Percentiles rank a stretch among this genome's conserved stretches.
Evolutionary conservation across 306 rosid genomes (phyloP).

Genomic region (Lagenaria siceraria): DNA sequence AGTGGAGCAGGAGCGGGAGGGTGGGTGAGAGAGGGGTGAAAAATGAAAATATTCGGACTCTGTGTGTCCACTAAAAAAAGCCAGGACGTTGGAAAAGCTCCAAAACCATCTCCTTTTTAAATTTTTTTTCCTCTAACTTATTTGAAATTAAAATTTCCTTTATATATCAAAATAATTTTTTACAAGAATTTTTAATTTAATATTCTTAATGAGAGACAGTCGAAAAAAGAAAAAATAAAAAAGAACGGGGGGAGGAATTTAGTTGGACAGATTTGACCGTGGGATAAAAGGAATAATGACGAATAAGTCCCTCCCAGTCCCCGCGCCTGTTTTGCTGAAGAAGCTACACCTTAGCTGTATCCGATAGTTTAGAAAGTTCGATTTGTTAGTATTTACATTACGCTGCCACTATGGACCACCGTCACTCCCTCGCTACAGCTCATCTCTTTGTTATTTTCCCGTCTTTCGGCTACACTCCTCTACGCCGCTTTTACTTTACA

Average conservation of each 20-base stretch:
- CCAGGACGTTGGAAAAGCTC: slow-evolving; percentile 29
- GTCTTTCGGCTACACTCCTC: not conserved
- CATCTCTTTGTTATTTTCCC: slow-evolving; percentile 28
- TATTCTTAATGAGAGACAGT: not conserved
- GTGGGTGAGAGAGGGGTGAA: slow-evolving; percentile 7
- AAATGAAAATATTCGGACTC: slow-evolving; percentile 34
- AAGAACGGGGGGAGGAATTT: not conserved
- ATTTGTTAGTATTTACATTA: not conserved
- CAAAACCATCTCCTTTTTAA: slow-evolving; percentile 17
- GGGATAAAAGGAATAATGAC: not conserved
- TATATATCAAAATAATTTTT: too few species aligned
- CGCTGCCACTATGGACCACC: slow-evolving; percentile 48
- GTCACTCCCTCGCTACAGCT: slow-evolving; percentile 35
- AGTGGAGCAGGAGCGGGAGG: slow-evolving; percentile 13
- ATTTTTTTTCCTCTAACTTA: not conserved
- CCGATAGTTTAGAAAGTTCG: slow-evolving; percentile 21
- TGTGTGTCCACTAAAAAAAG: slow-evolving; percentile 42
- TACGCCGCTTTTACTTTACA: not conserved
- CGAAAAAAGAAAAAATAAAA: not conserved
- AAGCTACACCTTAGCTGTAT: slow-evolving; percentile 56
- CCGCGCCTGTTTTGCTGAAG: slow-evolving; percentile 33
- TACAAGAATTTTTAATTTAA: not conserved
- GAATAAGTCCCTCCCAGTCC: not conserved
- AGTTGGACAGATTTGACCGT: not conserved
- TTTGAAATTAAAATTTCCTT: not conserved